phyloP scores from a whole-genome alignment of 495 filamentous ascomycete species.

The Bathelium albidoporum region DNA sequence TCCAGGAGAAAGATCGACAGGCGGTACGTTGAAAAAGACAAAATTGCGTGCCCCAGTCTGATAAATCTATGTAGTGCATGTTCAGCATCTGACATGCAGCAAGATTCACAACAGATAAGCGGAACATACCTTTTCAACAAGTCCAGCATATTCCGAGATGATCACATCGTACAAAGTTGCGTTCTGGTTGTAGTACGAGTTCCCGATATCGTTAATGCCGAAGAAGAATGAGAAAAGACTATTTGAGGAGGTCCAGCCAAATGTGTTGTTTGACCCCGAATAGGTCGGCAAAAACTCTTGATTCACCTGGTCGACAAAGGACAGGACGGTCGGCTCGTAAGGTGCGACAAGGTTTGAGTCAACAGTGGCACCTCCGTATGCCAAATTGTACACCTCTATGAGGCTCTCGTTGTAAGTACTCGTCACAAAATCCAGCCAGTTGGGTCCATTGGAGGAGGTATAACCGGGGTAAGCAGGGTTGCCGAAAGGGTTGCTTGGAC shows the following conservation, averaged over 20 bases:
- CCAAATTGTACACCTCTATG: conserved; percentile 57
- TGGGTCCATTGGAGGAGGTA: conserved; percentile 48
- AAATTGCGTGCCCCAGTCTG: conserved; percentile 60
- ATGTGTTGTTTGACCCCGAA: conserved; percentile 29
- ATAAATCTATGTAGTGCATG: conserved; percentile 30
- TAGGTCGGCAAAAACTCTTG: conserved; percentile 40
- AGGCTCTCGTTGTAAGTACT: conserved; percentile 50
- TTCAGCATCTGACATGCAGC: not conserved
- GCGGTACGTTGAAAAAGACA: conserved; percentile 64
- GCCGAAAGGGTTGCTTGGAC: conserved; percentile 57
- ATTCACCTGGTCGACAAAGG: conserved; percentile 49
- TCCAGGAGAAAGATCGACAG: conserved; percentile 54
- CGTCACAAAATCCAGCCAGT: conserved; percentile 62
- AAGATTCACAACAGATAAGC: too few relatives aligned
- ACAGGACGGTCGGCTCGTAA: conserved; percentile 42
- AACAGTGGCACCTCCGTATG: conserved; percentile 60
- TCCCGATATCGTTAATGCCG: conserved; percentile 72
- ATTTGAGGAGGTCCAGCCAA: conserved; percentile 51
- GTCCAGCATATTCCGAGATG: conserved; percentile 46
- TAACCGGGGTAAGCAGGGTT: conserved; percentile 57
- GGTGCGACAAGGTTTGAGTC: conserved; percentile 48
- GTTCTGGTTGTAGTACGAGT: conserved; percentile 44
- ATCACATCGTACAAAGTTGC: conserved; percentile 40
- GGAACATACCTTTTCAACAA: conserved; percentile 43
- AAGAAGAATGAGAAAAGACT: conserved; percentile 63